Conservation (phyloP, 2,329 filamentous ascomycete species). For the Colletotrichum plurivorum region DNA sequence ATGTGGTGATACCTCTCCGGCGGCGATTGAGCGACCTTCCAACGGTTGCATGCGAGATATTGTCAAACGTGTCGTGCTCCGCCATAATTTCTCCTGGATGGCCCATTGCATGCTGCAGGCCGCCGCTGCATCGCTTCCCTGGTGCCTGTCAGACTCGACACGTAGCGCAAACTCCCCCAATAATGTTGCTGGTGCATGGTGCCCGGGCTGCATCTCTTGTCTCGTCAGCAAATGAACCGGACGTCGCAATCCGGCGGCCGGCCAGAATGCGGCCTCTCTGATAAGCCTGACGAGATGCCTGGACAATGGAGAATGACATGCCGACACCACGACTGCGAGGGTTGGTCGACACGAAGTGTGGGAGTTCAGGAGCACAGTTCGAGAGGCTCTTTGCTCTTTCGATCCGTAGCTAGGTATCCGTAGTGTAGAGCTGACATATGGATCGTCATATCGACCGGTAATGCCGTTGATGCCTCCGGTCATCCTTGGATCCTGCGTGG, state of each 20-base stretch:
- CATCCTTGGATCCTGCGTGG: background rate
- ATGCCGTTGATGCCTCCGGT: slow-evolving; percentile 1
- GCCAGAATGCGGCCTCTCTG: background rate
- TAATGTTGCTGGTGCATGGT: slow-evolving; percentile 15
- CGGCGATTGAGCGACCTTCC: slow-evolving; percentile 29
- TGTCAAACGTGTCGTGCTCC: slow-evolving; percentile 15
- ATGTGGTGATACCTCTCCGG: slow-evolving; percentile 10
- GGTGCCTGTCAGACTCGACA: slow-evolving; percentile 36
- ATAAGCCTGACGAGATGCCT: background rate
- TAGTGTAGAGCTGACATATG: slow-evolving; percentile 10
- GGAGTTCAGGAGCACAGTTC: background rate
- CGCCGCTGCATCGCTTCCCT: slow-evolving; percentile 11
- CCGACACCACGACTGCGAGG: background rate
- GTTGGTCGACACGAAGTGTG: background rate
- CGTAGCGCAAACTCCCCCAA: slow-evolving; percentile 24
- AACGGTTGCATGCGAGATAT: slow-evolving; percentile 33
- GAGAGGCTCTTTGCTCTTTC: background rate
- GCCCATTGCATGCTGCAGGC: slow-evolving; percentile 23
- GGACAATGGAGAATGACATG: background rate
- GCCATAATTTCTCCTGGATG: slow-evolving; percentile 22
- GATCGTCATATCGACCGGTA: slow-evolving; percentile 16
- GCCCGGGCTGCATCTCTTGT: background rate
- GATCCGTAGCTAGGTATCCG: background rate
- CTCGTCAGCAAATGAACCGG: background rate
- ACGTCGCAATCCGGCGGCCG: background rate